phyloP scores from a whole-genome alignment of 768 basidiomycete genomes.

The Amylocystis lapponica region DNA sequence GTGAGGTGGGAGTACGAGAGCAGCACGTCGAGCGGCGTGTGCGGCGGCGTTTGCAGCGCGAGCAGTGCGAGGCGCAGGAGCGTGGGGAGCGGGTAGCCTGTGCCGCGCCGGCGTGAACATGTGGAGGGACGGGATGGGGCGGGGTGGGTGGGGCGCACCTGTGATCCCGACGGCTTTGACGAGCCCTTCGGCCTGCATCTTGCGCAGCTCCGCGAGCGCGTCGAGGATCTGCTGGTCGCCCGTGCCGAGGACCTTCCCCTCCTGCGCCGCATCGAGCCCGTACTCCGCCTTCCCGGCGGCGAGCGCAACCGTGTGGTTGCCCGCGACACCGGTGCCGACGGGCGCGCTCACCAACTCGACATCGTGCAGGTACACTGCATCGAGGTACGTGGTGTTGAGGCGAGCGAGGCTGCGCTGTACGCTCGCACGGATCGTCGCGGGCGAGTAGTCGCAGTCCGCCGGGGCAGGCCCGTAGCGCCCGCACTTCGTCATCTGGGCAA shows the following conservation, averaged over 20 bases:
- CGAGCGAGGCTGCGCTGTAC: constrained; percentile 62
- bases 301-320: constrained; percentile 54
- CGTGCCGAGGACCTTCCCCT: constrained; percentile 51
- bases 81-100: constrained; percentile 78
- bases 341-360: constrained; percentile 67
- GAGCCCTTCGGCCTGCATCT: constrained; percentile 66
- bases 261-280: constrained; percentile 56
- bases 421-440: constrained; percentile 56
- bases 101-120: neutral
- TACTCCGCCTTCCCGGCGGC: constrained; percentile 49
- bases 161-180: constrained; percentile 74
- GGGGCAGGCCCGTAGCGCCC: constrained; percentile 59
- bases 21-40: constrained; percentile 69
- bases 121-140: neutral
- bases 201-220: constrained; percentile 60
- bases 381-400: constrained; percentile 71
- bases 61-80: constrained; percentile 80
- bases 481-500: constrained; percentile 73
- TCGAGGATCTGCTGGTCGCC: constrained; percentile 71
- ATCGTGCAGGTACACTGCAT: constrained; percentile 80
- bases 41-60: constrained; percentile 59
- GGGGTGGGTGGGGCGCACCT: constrained; percentile 36
- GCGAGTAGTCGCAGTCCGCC: constrained; percentile 69
- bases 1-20: constrained; percentile 80
- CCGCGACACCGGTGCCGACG: constrained; percentile 43